These are phyloP conservation scores for Nematocida homosporus DNA, from an alignment of 371 early-diverging fungal species.

Conservation along the genomic window DNA sequence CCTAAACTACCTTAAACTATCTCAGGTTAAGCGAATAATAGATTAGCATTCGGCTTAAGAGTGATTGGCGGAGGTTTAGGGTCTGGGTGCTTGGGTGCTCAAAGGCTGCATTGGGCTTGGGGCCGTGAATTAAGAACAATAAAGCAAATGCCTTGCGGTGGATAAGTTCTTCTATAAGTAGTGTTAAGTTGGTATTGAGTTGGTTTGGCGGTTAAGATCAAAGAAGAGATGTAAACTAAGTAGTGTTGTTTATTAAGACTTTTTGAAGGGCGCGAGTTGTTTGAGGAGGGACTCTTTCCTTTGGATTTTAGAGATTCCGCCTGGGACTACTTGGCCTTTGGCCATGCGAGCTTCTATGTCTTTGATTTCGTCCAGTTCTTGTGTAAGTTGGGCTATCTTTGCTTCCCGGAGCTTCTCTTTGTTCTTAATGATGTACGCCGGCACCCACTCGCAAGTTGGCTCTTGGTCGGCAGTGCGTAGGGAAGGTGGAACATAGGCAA, in stretches of 20 bases:
- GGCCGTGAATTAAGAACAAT: no score
- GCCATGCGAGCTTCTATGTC: slow-evolving; percentile 51
- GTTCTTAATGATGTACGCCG: slow-evolving; percentile 37
- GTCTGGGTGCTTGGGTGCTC: no score
- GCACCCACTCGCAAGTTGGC: slow-evolving; percentile 2
- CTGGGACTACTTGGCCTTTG: slow-evolving; percentile 57
- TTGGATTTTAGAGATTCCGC: slow-evolving; percentile 37
- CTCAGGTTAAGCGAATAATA: no score
- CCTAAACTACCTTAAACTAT: no score
- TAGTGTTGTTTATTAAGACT: neutral
- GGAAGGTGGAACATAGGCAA: slow-evolving; percentile 59
- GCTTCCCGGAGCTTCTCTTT: slow-evolving; percentile 22
- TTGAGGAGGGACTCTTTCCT: slow-evolving; percentile 44
- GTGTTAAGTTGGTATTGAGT: no score
- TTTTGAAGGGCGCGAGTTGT: slow-evolving; percentile 16
- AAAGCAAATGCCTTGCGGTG: no score
- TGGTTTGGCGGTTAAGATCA: no score
- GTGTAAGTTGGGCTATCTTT: slow-evolving; percentile 43
- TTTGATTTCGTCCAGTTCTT: slow-evolving; percentile 57
- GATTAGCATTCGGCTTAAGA: no score
- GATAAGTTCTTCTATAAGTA: no score
- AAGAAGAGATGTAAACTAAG: no score
- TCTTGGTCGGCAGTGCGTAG: slow-evolving; percentile 34
- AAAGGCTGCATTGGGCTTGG: no score
- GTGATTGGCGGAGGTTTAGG: no score